Evolutionary conservation across 257 asterid genomes (phyloP).

Genomic region (Scutellaria galericulata): DNA sequence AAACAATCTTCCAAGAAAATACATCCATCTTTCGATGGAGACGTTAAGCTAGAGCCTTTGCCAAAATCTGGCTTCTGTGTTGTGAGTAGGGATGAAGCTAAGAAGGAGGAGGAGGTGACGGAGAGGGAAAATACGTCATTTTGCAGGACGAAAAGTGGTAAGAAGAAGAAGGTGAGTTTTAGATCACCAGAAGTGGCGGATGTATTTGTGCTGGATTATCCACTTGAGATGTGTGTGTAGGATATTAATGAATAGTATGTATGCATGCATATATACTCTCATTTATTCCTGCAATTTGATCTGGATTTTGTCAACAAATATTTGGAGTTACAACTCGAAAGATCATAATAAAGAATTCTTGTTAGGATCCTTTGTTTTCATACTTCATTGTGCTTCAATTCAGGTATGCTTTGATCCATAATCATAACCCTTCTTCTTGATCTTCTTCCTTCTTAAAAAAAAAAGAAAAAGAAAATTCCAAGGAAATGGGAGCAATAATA

Average conservation of each 20-base stretch:
- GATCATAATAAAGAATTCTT: no score
- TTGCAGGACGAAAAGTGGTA: conserved; percentile 35
- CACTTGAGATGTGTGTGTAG: conserved; percentile 17
- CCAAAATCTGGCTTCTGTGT: not conserved
- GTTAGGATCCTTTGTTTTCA: no score
- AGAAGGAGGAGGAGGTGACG: not conserved
- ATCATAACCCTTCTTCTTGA: no score
- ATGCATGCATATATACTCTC: no score
- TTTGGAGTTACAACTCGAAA: no score
- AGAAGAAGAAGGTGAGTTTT: conserved; percentile 67
- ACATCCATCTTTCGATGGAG: conserved; percentile 50
- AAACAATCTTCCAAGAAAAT: conserved; percentile 42
- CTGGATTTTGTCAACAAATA: no score
- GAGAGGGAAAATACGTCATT: conserved; percentile 19
- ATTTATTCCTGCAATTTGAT: no score
- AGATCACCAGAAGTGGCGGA: conserved; percentile 64
- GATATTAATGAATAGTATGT: not conserved
- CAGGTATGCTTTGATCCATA: no score
- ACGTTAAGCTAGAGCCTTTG: not conserved
- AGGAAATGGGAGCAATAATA: no score
- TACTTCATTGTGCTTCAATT: no score
- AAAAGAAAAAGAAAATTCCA: no score
- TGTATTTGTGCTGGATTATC: conserved; percentile 45
- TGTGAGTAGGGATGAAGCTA: not conserved
- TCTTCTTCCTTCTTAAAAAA: no score